phyloP scores from a whole-genome alignment of 306 rosid genomes.

The Glycine latifolia region DNA sequence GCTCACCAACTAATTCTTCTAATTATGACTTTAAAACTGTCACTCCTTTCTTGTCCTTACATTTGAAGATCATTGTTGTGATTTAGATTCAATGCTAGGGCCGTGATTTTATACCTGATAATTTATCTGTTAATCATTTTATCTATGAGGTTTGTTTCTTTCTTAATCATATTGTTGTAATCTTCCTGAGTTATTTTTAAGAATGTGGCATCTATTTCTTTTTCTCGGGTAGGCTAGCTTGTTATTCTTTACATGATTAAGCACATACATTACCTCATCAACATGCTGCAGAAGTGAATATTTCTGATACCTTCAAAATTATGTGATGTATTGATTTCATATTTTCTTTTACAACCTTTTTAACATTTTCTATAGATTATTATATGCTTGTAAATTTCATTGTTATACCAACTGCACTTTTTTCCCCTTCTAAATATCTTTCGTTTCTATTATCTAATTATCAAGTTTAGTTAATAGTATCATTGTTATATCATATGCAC shows the following conservation, averaged over 20 bases:
- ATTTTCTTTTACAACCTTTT: not conserved
- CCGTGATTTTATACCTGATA: constrained; percentile 89
- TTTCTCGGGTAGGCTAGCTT: constrained; percentile 20
- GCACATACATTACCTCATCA: constrained; percentile 16
- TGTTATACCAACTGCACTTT: constrained; percentile 16
- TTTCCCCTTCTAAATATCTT: constrained; percentile 13
- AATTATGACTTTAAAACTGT: constrained; percentile 34
- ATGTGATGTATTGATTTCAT: constrained; percentile 17
- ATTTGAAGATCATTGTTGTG: constrained; percentile 51
- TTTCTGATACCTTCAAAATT: constrained; percentile 6
- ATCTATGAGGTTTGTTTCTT: constrained; percentile 85
- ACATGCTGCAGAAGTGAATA: constrained; percentile 5
- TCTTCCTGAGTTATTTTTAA: constrained; percentile 40
- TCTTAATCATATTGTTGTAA: constrained; percentile 34
- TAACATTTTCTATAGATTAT: constrained; percentile 20
- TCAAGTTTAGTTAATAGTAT: no score
- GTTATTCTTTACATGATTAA: constrained; percentile 21
- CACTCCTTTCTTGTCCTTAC: constrained; percentile 38
- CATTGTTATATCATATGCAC: no score
- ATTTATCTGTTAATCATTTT: constrained; percentile 81
- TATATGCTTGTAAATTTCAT: constrained; percentile 24
- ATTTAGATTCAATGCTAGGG: constrained; percentile 93
- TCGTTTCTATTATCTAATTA: not conserved
- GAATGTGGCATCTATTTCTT: constrained; percentile 33
- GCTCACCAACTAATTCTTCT: constrained; percentile 23